A percentile compares a stretch with the other conserved stretches of the same genome.
Evolutionary conservation across 495 filamentous ascomycete species (phyloP).

Genomic region (Cryomyces minteri): DNA sequence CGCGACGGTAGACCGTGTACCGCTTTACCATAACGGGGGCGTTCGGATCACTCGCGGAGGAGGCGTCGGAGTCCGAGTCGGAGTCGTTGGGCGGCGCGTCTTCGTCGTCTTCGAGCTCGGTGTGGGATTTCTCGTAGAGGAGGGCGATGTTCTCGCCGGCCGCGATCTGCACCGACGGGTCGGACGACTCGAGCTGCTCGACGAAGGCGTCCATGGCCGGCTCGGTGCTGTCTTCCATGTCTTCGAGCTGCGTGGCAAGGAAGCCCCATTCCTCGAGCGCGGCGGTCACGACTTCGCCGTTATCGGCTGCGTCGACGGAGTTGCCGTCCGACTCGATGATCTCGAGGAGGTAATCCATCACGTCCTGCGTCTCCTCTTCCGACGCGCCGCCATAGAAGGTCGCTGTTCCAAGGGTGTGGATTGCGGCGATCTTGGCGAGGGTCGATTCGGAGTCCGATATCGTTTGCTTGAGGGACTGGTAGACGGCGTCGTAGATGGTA

Average conservation of each 20-base stretch:
- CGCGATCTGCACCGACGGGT: constrained; percentile 61
- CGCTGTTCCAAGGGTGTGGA: constrained; percentile 54
- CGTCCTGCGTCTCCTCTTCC: constrained; percentile 46
- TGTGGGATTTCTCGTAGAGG: constrained; percentile 69
- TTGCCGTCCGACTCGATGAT: constrained; percentile 74
- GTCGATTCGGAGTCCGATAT: constrained; percentile 52
- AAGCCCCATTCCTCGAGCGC: constrained; percentile 82
- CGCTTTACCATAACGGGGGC: constrained; percentile 39
- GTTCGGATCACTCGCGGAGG: constrained; percentile 6
- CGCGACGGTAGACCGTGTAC: constrained; percentile 20
- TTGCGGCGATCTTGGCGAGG: constrained; percentile 49
- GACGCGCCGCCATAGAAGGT: constrained; percentile 68
- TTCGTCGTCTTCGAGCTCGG: constrained; percentile 40
- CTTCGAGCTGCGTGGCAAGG: constrained; percentile 64
- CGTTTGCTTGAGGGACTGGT: constrained; percentile 42
- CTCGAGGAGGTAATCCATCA: constrained; percentile 71
- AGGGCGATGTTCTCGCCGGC: constrained; percentile 84
- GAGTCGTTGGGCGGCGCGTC: constrained; percentile 26
- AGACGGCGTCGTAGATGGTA: constrained; percentile 45
- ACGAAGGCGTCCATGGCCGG: constrained; percentile 69
- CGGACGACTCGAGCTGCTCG: constrained; percentile 68
- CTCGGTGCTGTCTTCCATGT: constrained; percentile 56
- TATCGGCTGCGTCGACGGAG: constrained; percentile 54
- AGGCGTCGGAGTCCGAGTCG: constrained; percentile 6
- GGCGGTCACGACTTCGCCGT: constrained; percentile 56